These are phyloP conservation scores for Podospora anserina DNA, from an alignment of 495 filamentous ascomycete species.

Conservation along the genomic window DNA sequence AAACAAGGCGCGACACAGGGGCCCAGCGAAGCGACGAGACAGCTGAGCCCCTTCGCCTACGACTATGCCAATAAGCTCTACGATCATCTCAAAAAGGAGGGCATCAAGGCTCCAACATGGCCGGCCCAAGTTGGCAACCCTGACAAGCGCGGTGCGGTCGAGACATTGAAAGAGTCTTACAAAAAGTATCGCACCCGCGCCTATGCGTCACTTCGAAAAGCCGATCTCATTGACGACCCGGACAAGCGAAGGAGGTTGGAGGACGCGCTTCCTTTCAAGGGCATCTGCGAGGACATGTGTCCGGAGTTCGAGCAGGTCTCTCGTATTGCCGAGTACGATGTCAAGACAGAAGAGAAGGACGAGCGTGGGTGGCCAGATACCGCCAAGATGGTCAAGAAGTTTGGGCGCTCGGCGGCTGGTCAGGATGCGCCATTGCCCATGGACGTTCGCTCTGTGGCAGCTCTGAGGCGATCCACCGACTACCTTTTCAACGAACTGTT, in stretches of 20 bases:
- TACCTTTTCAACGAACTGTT: slow-evolving; percentile 80
- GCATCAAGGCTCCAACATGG: slow-evolving; percentile 46
- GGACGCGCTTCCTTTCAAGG: slow-evolving; percentile 82
- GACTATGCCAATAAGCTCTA: slow-evolving; percentile 42
- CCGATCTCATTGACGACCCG: slow-evolving; percentile 82
- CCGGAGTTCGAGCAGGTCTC: slow-evolving; percentile 82
- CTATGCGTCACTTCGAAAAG: slow-evolving; percentile 64
- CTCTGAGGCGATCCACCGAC: slow-evolving; percentile 71
- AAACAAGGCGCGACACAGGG: slow-evolving; percentile 14
- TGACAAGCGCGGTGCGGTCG: slow-evolving; percentile 40
- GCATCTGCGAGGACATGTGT: slow-evolving; percentile 91
- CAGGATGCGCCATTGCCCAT: slow-evolving; percentile 87
- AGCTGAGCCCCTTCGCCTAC: slow-evolving; percentile 33
- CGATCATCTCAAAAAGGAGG: slow-evolving; percentile 41
- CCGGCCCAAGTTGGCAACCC: slow-evolving; percentile 41
- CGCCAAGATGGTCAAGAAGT: slow-evolving; percentile 69
- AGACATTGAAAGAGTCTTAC: slow-evolving; percentile 43
- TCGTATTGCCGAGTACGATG: slow-evolving; percentile 64
- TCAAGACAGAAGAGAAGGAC: slow-evolving; percentile 53
- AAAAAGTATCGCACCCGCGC: slow-evolving; percentile 68
- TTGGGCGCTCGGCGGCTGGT: slow-evolving; percentile 85
- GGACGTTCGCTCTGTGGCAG: slow-evolving; percentile 77
- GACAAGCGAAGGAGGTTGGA: slow-evolving; percentile 75
- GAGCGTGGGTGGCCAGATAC: slow-evolving; percentile 36
- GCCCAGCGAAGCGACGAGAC: slow-evolving; percentile 26